A percentile compares a stretch with the other conserved stretches of the same genome.
phyloP scores from a whole-genome alignment of 1,284 basidiomycete species.

The Cutaneotrichosporon daszewskae region DNA sequence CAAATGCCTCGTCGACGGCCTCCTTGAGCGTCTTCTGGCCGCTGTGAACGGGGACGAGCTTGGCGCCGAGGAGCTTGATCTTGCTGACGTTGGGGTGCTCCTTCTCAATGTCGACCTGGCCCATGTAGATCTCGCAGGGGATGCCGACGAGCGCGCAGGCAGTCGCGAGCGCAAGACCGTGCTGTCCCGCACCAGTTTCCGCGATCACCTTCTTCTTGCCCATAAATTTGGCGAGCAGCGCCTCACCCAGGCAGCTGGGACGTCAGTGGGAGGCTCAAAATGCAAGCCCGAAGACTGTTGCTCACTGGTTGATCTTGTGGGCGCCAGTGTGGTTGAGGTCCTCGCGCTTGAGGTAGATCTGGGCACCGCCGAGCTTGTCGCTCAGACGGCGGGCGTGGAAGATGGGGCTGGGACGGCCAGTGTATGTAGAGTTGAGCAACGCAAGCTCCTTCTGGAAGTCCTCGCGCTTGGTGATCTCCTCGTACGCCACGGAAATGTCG shows the following conservation, averaged over 20 bases:
- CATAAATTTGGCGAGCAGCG: constrained; percentile 81
- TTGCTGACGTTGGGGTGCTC: constrained; percentile 96
- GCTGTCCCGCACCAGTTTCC: constrained; percentile 97
- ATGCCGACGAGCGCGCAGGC: constrained; percentile 94
- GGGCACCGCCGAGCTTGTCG: constrained; percentile 74
- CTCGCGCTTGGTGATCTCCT: constrained; percentile 14
- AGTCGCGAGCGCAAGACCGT: constrained; percentile 97
- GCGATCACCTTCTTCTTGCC: constrained; percentile 89
- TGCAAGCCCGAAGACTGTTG: too few relatives aligned
- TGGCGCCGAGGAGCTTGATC: constrained; percentile 93
- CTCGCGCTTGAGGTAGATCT: constrained; percentile 84
- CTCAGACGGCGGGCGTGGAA: constrained; percentile 64
- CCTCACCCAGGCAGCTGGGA: constrained; percentile 62
- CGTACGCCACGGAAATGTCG: constrained; percentile 16
- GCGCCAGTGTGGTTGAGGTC: constrained; percentile 75
- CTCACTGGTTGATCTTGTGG: constrained; percentile 98
- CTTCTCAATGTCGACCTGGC: constrained; percentile 58
- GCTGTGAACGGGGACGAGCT: constrained; percentile 89
- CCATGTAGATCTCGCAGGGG: constrained; percentile 97
- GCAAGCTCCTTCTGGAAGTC: constrained; percentile 19
- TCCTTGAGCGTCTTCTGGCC: constrained; percentile 96
- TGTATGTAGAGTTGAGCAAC: constrained; percentile 12
- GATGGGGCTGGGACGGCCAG: constrained; percentile 16
- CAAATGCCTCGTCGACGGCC: constrained; percentile 56
- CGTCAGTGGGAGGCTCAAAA: constrained; percentile 1